These are phyloP conservation scores for Plasmodium gallinaceum DNA, from an alignment of 169 alveolate species.

Conservation along the genomic window DNA sequence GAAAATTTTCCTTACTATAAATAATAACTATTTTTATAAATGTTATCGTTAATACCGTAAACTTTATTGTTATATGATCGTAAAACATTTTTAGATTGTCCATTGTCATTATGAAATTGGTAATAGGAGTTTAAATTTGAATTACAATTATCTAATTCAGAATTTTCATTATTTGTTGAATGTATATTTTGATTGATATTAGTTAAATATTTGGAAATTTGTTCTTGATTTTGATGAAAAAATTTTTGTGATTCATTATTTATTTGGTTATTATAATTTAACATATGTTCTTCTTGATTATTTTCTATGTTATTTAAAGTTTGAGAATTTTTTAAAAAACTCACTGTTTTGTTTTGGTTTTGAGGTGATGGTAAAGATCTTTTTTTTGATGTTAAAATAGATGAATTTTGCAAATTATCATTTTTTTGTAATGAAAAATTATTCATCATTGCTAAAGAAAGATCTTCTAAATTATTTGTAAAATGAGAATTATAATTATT, in stretches of 20 bases:
- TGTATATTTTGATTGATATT: slow-evolving; percentile 21
- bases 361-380: slow-evolving; percentile 35
- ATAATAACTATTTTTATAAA: slow-evolving; percentile 63
- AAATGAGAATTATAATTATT: slow-evolving; percentile 27
- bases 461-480: slow-evolving; percentile 18
- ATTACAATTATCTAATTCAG: slow-evolving; percentile 2
- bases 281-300: slow-evolving; percentile 16
- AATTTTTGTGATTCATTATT: slow-evolving; percentile 43
- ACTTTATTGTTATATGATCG: slow-evolving; percentile 42
- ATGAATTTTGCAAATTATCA: slow-evolving; percentile 25
- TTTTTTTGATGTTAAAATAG: slow-evolving; percentile 39
- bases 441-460: not conserved
- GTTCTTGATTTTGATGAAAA: slow-evolving; percentile 49
- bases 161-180: slow-evolving; percentile 7
- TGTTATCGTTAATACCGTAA: slow-evolving; percentile 26
- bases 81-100: slow-evolving; percentile 30
- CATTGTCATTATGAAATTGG: slow-evolving; percentile 5
- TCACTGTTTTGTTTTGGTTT: slow-evolving; percentile 37
- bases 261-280: slow-evolving; percentile 15
- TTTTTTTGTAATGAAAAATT: slow-evolving; percentile 24
- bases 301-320: slow-evolving; percentile 38
- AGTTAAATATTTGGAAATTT: slow-evolving; percentile 34
- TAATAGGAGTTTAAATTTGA: slow-evolving; percentile 38
- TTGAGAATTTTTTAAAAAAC: slow-evolving; percentile 41
- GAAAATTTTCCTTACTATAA: not conserved